phyloP scores from a whole-genome alignment of 257 asterid species.

The Solanum ahanhuiri region DNA sequence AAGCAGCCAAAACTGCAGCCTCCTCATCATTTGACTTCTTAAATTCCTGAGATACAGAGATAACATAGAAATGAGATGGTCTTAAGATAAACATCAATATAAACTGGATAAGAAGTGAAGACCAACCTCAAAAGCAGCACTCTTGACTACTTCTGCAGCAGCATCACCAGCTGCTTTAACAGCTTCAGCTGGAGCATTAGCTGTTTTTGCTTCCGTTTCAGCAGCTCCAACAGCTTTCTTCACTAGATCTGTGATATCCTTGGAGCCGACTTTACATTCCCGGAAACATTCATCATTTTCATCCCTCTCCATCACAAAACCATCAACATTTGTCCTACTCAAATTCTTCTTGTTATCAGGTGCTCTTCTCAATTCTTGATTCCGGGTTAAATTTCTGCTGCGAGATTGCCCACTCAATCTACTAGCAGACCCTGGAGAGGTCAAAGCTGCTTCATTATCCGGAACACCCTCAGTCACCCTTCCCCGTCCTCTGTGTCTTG shows the following conservation, averaged over 20 bases:
- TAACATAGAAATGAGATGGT: not conserved
- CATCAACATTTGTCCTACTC: slow-evolving; percentile 25
- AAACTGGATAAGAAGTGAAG: slow-evolving; percentile 7
- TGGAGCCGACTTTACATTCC: slow-evolving; percentile 74
- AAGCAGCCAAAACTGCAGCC: slow-evolving; percentile 83
- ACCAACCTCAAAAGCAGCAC: slow-evolving; percentile 85
- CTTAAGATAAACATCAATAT: not conserved
- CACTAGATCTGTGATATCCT: slow-evolving; percentile 65
- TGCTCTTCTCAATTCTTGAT: slow-evolving; percentile 35
- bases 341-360: slow-evolving; percentile 45
- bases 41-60: slow-evolving; percentile 44
- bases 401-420: slow-evolving; percentile 57
- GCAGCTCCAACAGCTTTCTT: slow-evolving; percentile 91
- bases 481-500: slow-evolving; percentile 55
- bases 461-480: slow-evolving; percentile 51
- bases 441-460: slow-evolving; percentile 59
- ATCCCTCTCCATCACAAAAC: slow-evolving; percentile 49
- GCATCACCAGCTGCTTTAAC: slow-evolving; percentile 91
- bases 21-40: slow-evolving; percentile 67
- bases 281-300: slow-evolving; percentile 85
- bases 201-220: slow-evolving; percentile 92
- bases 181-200: slow-evolving; percentile 84
- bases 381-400: slow-evolving; percentile 38
- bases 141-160: slow-evolving; percentile 96
- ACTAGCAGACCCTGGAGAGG: slow-evolving; percentile 65